Evolutionary conservation across 345 rosid species (phyloP).

Genomic region (Atalantia buxifolia): DNA sequence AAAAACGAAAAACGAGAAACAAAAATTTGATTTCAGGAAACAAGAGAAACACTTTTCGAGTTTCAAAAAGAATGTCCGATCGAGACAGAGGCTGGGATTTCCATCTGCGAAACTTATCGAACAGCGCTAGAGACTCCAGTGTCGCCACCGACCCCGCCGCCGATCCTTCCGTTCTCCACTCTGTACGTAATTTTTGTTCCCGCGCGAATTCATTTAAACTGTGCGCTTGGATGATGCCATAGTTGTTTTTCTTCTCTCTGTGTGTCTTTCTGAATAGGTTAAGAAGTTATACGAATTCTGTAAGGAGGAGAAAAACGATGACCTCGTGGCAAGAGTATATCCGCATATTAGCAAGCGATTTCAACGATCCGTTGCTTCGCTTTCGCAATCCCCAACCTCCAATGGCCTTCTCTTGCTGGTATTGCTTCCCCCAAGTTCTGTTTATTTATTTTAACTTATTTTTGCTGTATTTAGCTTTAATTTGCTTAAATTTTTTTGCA

Average conservation of each 20-base stretch:
- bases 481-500: neutral
- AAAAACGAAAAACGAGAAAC: neutral
- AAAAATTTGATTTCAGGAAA: neutral
- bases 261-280: constrained; percentile 40
- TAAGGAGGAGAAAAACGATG: constrained; percentile 66
- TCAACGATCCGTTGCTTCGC: constrained; percentile 80
- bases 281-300: constrained; percentile 73
- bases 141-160: constrained; percentile 72
- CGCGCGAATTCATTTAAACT: neutral
- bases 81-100: constrained; percentile 69
- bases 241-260: neutral
- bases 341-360: constrained; percentile 79
- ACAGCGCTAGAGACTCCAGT: constrained; percentile 68
- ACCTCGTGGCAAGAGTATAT: constrained; percentile 81
- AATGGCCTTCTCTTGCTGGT: constrained; percentile 86
- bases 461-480: neutral
- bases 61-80: constrained; percentile 36
- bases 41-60: neutral
- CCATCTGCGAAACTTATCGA: constrained; percentile 64
- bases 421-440: neutral
- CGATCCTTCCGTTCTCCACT: constrained; percentile 71
- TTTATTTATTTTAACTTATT: neutral
- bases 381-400: constrained; percentile 61
- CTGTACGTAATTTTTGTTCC: constrained; percentile 36
- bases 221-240: neutral